Percentiles rank a stretch among this genome's conserved stretches.
phyloP scores from a whole-genome alignment of 441 rosid species.

The Eruca vesicaria region DNA sequence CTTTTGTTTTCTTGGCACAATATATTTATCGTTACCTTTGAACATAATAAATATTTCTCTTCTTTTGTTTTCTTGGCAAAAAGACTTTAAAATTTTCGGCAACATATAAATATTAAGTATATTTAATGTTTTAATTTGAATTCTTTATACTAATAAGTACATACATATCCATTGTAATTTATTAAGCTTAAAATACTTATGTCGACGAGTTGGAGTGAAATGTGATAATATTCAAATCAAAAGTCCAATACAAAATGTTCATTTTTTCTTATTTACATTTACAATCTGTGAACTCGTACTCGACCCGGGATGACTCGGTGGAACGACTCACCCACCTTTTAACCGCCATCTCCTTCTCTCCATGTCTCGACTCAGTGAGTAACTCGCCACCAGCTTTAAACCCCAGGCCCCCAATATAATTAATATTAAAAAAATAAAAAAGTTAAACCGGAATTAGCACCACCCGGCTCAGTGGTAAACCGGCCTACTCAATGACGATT shows the following conservation, averaged over 20 bases:
- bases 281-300: constrained; percentile 32
- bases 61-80: too few relatives aligned
- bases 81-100: too few relatives aligned
- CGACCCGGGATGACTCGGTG: constrained; percentile 85
- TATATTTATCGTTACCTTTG: too few relatives aligned
- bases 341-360: constrained; percentile 62
- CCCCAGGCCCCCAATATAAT: background rate
- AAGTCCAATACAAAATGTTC: constrained; percentile 7
- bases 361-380: constrained; percentile 28
- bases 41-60: too few relatives aligned
- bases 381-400: constrained; percentile 9
- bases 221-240: constrained; percentile 2
- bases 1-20: too few relatives aligned
- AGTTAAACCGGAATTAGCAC: constrained; percentile 13
- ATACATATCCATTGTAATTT: background rate
- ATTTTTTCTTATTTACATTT: constrained; percentile 7
- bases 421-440: background rate
- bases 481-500: constrained; percentile 25
- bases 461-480: constrained; percentile 20
- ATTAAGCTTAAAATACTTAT: constrained; percentile 9
- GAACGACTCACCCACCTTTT: constrained; percentile 48
- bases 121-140: background rate
- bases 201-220: constrained; percentile 31
- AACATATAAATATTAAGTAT: background rate
- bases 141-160: background rate